Base-by-base conservation (phyloP, 495 filamentous ascomycete species). In the Lasiosphaeris hirsuta region DNA sequence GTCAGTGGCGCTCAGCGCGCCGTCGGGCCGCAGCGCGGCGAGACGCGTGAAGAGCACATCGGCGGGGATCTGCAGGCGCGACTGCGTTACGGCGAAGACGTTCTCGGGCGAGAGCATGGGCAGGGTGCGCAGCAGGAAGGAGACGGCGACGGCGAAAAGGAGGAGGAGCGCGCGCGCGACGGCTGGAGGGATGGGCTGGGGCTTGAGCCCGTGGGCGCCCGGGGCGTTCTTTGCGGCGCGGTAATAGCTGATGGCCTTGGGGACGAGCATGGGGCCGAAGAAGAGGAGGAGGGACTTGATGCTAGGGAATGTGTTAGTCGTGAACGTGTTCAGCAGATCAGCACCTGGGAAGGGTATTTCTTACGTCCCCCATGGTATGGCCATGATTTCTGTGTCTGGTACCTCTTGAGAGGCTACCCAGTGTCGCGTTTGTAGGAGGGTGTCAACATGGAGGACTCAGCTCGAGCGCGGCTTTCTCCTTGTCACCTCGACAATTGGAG, bases 21-120 rank as follows among this genome's bases (percentile, higher is more conserved):
- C 60, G 38, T 66, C 64, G 0, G 84, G 77, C 0, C 90, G 86
- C 51, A 87, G 64, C 15, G 79, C 67, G 13, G 83, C 69, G 6
- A 98, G 83, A 6, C 93, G 90, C 50, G 77, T 83, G 72, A 97
- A 96, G 67, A 98, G 81, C 39, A 93, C 85, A 67, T 96, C 89
- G 36, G 81, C 85, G 11, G 89, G 85, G 40, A 89, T 96, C 61
- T 91, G 90, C 11, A 96, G 79, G 40, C 92, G 89, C 43, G 89
- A 92, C 19, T 83, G 77, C 4, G 94, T 97, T 10, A 78, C 66
- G 19, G 65, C 58, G 82, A 97, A 96, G 71, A 97, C 77, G 72
- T 96, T 96, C 56, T 87, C 82, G 1, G 90, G 86, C 23, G 84
- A 72, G 72, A 90, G 86, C 67, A 69, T 43, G 3, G 90, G 90